Evolutionary conservation across 345 rosid genomes (phyloP).

Genomic region (Arabidopsis arenosa): DNA sequence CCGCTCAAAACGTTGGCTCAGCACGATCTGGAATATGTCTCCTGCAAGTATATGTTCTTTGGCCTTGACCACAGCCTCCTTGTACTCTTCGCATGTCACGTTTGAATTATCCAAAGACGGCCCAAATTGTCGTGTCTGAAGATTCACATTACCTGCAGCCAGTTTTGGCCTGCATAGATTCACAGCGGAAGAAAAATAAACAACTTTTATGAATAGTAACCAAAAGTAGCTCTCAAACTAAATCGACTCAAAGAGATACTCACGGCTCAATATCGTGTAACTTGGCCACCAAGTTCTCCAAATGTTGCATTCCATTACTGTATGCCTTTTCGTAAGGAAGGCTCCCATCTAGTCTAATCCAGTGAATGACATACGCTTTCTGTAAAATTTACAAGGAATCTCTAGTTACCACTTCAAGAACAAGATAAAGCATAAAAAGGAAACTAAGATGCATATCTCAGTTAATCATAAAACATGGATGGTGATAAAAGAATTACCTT

Average conservation of each 20-base stretch:
- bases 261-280: constrained; percentile 57
- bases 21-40: constrained; percentile 84
- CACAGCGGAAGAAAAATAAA: neutral
- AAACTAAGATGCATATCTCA: no score
- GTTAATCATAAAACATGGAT: constrained; percentile 20
- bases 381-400: constrained; percentile 26
- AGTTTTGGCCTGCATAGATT: constrained; percentile 68
- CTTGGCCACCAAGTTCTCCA: constrained; percentile 58
- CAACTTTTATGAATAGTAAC: neutral
- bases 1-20: constrained; percentile 90
- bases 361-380: constrained; percentile 72
- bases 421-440: no score
- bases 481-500: constrained; percentile 56
- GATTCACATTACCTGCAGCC: constrained; percentile 63
- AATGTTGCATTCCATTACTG: constrained; percentile 54
- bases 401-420: neutral
- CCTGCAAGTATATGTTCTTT: constrained; percentile 91
- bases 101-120: constrained; percentile 63
- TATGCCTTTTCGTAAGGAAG: constrained; percentile 64
- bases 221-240: constrained; percentile 14
- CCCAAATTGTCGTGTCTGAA: constrained; percentile 66
- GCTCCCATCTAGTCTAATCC: constrained; percentile 61
- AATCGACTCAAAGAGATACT: constrained; percentile 36
- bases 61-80: constrained; percentile 65
- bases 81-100: constrained; percentile 75